Percentiles rank a stretch among this genome's conserved stretches.
Evolutionary conservation across 805 yeast species (phyloP).

Genomic region (Nadsonia fulvescens): DNA sequence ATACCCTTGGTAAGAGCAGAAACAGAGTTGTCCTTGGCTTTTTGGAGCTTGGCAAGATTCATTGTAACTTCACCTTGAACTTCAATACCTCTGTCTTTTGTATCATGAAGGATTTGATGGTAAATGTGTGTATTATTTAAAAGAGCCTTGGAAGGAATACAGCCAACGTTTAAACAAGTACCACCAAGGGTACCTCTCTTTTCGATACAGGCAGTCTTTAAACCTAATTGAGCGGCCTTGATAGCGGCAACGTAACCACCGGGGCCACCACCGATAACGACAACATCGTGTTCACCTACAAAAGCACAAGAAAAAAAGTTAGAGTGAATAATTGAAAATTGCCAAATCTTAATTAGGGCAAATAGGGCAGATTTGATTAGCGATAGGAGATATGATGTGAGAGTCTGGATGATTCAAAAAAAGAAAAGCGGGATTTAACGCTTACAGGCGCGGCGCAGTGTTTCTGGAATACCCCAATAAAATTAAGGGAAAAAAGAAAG

Average conservation of each 20-base stretch:
- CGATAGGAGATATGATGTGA: not conserved
- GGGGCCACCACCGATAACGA: conserved; percentile 97
- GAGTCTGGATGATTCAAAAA: too few species aligned
- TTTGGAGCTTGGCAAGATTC: conserved; percentile 66
- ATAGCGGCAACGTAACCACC: conserved; percentile 99
- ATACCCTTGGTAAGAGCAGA: conserved; percentile 82
- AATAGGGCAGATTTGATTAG: not conserved
- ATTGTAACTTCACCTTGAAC: conserved; percentile 45
- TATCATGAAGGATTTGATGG: conserved; percentile 76
- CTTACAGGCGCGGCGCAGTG: too few species aligned
- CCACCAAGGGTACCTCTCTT: conserved; percentile 95
- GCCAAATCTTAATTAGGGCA: too few species aligned
- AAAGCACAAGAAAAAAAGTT: too few species aligned
- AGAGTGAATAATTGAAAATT: too few species aligned
- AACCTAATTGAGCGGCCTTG: conserved; percentile 93
- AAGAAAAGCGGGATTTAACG: too few species aligned
- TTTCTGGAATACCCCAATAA: too few species aligned
- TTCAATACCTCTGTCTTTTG: conserved; percentile 79
- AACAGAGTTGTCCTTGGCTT: conserved; percentile 84
- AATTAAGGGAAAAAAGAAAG: too few species aligned
- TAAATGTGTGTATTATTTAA: conserved; percentile 86
- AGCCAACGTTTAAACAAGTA: conserved; percentile 95
- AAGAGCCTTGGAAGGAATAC: conserved; percentile 94
- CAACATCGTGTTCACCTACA: conserved; percentile 66
- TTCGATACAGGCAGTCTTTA: conserved; percentile 89